Evolutionary conservation across 2,329 filamentous ascomycete species (phyloP).

Genomic region (Epichloe sp.): DNA sequence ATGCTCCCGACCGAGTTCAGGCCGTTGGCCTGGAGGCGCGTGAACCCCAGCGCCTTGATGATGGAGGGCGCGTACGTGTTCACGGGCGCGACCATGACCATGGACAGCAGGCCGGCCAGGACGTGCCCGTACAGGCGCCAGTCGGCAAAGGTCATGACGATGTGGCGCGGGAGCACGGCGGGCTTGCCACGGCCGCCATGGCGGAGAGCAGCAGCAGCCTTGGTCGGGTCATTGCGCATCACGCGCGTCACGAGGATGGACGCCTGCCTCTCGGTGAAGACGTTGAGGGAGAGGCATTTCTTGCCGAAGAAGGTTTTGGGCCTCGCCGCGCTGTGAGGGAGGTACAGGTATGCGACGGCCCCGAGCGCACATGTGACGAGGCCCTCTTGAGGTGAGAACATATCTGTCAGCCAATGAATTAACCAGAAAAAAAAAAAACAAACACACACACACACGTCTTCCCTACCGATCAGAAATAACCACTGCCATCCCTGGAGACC

Average conservation of each 20-base stretch:
- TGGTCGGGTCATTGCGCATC: slow-evolving; percentile 17
- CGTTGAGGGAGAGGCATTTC: slow-evolving; percentile 6
- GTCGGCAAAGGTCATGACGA: slow-evolving; percentile 14
- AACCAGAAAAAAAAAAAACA: too few relatives aligned
- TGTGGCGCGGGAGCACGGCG: slow-evolving; percentile 13
- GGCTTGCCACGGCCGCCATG: slow-evolving; percentile 11
- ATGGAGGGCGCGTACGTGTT: slow-evolving; percentile 19
- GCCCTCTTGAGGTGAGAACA: slow-evolving; percentile 17
- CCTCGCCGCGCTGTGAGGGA: slow-evolving; percentile 14
- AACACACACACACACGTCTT: too few relatives aligned
- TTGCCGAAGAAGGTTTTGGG: slow-evolving; percentile 14
- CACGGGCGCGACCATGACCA: slow-evolving; percentile 19
- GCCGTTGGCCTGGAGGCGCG: slow-evolving; percentile 15
- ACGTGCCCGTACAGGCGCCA: slow-evolving; percentile 18
- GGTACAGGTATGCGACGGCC: slow-evolving; percentile 14
- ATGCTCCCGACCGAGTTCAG: slow-evolving; percentile 17
- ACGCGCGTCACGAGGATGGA: slow-evolving; percentile 17
- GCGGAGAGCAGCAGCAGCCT: slow-evolving; percentile 11
- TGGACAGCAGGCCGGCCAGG: slow-evolving; percentile 13
- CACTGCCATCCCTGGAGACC: slow-evolving; percentile 18
- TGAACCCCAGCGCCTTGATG: slow-evolving; percentile 17
- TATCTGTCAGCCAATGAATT: too few relatives aligned
- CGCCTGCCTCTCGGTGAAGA: slow-evolving; percentile 14
- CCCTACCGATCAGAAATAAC: slow-evolving; percentile 16
- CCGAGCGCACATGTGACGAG: slow-evolving; percentile 13